These are phyloP conservation scores for Tulasnella calospora DNA, from an alignment of 768 basidiomycete species.

Conservation along the genomic window DNA sequence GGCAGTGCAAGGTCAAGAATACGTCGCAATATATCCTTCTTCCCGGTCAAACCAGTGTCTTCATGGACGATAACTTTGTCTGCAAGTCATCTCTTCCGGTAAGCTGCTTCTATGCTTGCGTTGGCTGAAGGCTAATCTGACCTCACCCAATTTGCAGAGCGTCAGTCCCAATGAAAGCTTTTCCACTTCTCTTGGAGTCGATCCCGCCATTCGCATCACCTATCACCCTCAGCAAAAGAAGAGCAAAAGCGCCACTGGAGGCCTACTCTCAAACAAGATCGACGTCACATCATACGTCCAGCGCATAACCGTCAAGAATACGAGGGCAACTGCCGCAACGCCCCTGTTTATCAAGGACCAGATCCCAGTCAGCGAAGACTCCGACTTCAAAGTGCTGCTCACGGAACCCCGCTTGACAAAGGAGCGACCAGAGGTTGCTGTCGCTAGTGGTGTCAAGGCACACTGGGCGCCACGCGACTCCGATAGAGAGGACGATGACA, in stretches of 20 bases:
- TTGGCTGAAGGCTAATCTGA: not conserved
- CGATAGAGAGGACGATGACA: not conserved
- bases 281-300: slow-evolving; percentile 26
- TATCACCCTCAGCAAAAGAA: slow-evolving; percentile 27
- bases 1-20: slow-evolving; percentile 25
- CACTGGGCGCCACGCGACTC: slow-evolving; percentile 1
- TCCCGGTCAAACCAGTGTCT: slow-evolving; percentile 26
- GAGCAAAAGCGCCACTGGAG: not conserved
- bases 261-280: slow-evolving; percentile 18
- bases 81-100: slow-evolving; percentile 28
- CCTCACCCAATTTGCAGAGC: not conserved
- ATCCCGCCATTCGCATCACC: slow-evolving; percentile 28
- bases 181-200: slow-evolving; percentile 29
- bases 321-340: not conserved
- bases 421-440: slow-evolving; percentile 15
- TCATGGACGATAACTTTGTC: slow-evolving; percentile 29
- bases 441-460: slow-evolving; percentile 10
- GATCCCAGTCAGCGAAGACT: slow-evolving; percentile 27
- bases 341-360: slow-evolving; percentile 26
- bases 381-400: slow-evolving; percentile 25
- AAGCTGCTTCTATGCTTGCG: not conserved
- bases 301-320: slow-evolving; percentile 28
- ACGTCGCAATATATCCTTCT: slow-evolving; percentile 23
- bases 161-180: slow-evolving; percentile 26
- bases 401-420: slow-evolving; percentile 21